Evolutionary conservation across 495 filamentous ascomycete species (phyloP), one percentile per base, ranked within the genome.

Genomic region (Hyphodiscus hymeniophilus): DNA sequence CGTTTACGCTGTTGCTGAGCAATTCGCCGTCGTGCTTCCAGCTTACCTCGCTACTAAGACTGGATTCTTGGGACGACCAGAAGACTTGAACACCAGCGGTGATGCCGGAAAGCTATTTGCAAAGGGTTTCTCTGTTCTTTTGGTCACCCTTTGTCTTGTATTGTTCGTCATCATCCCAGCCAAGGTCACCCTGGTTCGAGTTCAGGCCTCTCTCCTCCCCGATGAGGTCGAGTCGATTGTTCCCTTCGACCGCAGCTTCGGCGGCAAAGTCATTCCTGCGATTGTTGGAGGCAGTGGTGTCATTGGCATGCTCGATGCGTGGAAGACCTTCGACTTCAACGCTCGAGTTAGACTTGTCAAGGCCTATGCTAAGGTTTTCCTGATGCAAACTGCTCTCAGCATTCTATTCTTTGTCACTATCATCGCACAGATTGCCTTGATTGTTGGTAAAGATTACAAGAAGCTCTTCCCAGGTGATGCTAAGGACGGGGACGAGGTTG

Each of bases 221-320:
- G 81, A 86, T 47, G 71, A 76, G 21, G 66, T 85, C 38, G 80
- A 88, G 61, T 72, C 78, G 3, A 85, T 89, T 49, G 80, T 89
- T 38, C 77, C 80, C n/a, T 87, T 88, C 44, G 85, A 89, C 65
- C 76, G 81, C 40, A 76, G 71, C 38, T 86, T 86, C 50, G 77
- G 71, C 36, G 67, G 77, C 12, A 77, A 76, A 55, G 71, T 79
- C 16, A 59, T 64, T 22, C 75, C 77, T 20, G 70, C 71, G 34
- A 71, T 79, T 49, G 55, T 79, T 16, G 82, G 82, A 45, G 82
- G 82, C 20, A 69, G 61, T 46, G 79, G 81, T 54, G 63, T 62
- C 34, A 63, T 84, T 35, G 68, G 77, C 32, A 73, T 86, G 55
- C 52, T 74, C 7, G 82, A 85, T 57, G 82, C 82, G 0, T 87